phyloP scores from a whole-genome alignment of 345 rosid genomes.

The Eucalyptus melliodora region DNA sequence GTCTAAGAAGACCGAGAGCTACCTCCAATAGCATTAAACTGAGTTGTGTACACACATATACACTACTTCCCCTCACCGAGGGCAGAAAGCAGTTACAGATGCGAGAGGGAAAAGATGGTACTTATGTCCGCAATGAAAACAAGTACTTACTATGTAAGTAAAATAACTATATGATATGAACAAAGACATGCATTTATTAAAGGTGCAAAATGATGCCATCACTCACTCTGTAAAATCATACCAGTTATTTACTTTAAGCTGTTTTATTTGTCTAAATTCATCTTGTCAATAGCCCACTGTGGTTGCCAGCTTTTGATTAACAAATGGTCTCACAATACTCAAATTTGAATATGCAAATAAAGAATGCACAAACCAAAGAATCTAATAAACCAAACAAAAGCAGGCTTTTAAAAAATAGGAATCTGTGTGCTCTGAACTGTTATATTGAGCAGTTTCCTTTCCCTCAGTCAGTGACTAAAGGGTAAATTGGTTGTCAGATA shows the following conservation, averaged over 20 bases:
- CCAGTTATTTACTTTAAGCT: background rate
- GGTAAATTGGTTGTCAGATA: background rate
- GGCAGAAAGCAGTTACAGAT: background rate
- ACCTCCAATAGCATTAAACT: background rate
- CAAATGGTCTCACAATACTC: background rate
- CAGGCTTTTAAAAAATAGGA: background rate
- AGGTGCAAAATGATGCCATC: background rate
- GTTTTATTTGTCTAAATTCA: background rate
- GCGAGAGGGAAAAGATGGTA: background rate
- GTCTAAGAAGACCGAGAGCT: background rate
- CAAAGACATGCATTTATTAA: background rate
- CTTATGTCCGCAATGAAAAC: background rate
- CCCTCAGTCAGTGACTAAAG: background rate
- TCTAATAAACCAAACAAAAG: background rate
- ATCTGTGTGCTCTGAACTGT: background rate
- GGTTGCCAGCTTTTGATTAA: background rate
- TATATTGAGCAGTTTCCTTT: background rate
- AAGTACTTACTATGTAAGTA: background rate
- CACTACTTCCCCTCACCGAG: background rate
- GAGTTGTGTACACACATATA: background rate
- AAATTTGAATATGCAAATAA: background rate
- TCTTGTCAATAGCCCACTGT: background rate
- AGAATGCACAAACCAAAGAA: background rate
- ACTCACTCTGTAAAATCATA: background rate
- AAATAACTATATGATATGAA: background rate